Base-by-base conservation (phyloP, 352 stramenopile species). In the Globisporangium uncinulatum region DNA sequence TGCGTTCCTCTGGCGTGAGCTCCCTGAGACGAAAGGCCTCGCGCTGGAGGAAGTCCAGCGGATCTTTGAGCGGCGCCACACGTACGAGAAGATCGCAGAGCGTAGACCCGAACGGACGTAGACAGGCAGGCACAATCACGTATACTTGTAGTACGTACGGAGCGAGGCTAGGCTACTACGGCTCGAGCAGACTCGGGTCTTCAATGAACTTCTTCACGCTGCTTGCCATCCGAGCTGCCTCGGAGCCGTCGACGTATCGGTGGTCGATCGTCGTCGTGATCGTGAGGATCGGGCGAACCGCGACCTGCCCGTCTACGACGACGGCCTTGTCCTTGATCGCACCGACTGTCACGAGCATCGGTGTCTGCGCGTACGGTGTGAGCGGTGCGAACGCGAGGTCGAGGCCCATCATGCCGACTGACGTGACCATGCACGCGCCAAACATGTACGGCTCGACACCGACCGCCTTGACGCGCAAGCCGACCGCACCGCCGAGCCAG, bases 1-100 rank as follows among this genome's bases (percentile, higher is more conserved):
- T 32, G 57, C 78, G 0, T 97, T 84, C 66, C 59, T 98, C 4
- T 95, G 76, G 63, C 65, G 68, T 51, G 63, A 67, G 47, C 63
- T 98, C 42, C 95, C 92, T 0, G 95, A 98, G 75, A 98, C 93
- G 13, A 97, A 97, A 47, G 94, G 94, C 5, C 64, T 97, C 14
- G 76, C 74, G 34, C 80, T 98, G 1, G 94, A 98, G 65, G 89
- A 98, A 48, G 97, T 98, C 56, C 83, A 97, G 66, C 61, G 67
- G 29, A 76, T 97, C 36, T 98, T 98, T 69, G 64, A 76, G 43
- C 62, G 63, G 7, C 61, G 62, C 5, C 45, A 54, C 20, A 60
- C 57, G 36, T 85, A 87, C 54, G 65, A 63, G 24, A 69, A 70
- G 36, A 76, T 82, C 52, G 67, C 46, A 70, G 69, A 46, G 37